These are phyloP conservation scores for Talaromyces trachyspermus DNA, from an alignment of 495 filamentous ascomycete species.

Conservation along the genomic window DNA sequence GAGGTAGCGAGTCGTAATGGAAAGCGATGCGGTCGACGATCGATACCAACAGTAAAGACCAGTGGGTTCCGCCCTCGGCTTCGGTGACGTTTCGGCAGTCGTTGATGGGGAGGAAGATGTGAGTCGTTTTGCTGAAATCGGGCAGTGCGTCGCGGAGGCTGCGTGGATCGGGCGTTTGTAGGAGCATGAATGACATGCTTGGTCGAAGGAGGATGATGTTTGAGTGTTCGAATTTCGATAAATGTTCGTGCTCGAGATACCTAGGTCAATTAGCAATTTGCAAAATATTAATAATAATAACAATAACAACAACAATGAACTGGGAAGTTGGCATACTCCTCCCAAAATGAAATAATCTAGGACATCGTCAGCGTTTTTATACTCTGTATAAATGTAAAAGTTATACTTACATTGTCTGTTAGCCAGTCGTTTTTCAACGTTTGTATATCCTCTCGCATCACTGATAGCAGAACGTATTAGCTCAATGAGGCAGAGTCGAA, in stretches of 20 bases:
- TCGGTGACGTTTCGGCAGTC: conserved; percentile 68
- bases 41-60: conserved; percentile 87
- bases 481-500: too few species aligned
- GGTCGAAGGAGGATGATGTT: conserved; percentile 89
- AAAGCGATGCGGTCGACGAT: conserved; percentile 86
- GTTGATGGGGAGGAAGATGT: conserved; percentile 96
- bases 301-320: not conserved
- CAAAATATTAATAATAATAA: not conserved
- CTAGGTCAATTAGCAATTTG: too few species aligned
- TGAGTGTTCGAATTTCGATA: conserved; percentile 64
- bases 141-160: conserved; percentile 50
- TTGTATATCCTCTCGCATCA: conserved; percentile 79
- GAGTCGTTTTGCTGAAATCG: conserved; percentile 72
- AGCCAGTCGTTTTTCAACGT: conserved; percentile 90
- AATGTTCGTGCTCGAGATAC: conserved; percentile 83
- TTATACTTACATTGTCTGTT: conserved; percentile 79
- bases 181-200: conserved; percentile 87
- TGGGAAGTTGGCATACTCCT: conserved; percentile 60
- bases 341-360: conserved; percentile 87
- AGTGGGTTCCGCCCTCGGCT: conserved; percentile 87
- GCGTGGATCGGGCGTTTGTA: conserved; percentile 69
- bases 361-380: conserved; percentile 4
- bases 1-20: conserved; percentile 88
- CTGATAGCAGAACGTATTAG: conserved; percentile 35
- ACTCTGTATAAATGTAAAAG: conserved; percentile 40